phyloP scores from a whole-genome alignment of 768 basidiomycete genomes.

The Ramaria rubella region DNA sequence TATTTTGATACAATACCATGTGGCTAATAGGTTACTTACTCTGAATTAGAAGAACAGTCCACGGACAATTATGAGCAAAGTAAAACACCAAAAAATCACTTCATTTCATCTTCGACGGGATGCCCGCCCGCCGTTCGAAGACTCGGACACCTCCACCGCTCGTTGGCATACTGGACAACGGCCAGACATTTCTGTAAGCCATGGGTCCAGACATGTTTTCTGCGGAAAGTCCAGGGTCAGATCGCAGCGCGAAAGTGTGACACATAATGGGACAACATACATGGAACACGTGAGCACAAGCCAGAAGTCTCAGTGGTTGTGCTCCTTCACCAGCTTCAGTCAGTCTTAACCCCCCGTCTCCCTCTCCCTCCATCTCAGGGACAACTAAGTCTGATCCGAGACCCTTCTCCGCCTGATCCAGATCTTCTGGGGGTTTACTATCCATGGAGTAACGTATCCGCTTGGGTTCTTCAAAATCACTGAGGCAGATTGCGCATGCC shows the following conservation, averaged over 20 bases:
- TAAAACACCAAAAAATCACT: neutral
- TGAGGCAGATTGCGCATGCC: conserved; percentile 75
- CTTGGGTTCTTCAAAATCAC: conserved; percentile 77
- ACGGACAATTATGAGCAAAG: too few relatives aligned
- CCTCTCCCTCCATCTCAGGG: conserved; percentile 31
- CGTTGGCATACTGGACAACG: conserved; percentile 85
- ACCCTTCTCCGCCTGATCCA: conserved; percentile 23
- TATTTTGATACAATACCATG: too few relatives aligned
- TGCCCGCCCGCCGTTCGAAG: neutral
- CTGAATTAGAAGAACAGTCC: too few relatives aligned
- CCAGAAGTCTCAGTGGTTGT: conserved; percentile 67
- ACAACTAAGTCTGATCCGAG: conserved; percentile 23
- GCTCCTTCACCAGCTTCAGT: conserved; percentile 70
- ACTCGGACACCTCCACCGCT: conserved; percentile 42
- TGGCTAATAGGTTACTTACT: too few relatives aligned
- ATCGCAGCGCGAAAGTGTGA: neutral
- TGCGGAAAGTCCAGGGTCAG: conserved; percentile 25
- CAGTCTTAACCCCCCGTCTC: conserved; percentile 42
- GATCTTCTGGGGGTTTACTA: conserved; percentile 27
- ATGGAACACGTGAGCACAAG: conserved; percentile 87
- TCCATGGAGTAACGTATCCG: conserved; percentile 18
- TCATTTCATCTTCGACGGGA: neutral
- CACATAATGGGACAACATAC: conserved; percentile 40
- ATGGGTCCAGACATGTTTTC: conserved; percentile 88
- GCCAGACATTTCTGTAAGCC: conserved; percentile 79